A percentile compares a stretch with the other conserved stretches of the same genome.
These are phyloP conservation scores for Vanrija pseudolonga DNA, from an alignment of 1,284 basidiomycete species.

Conservation along the genomic window DNA sequence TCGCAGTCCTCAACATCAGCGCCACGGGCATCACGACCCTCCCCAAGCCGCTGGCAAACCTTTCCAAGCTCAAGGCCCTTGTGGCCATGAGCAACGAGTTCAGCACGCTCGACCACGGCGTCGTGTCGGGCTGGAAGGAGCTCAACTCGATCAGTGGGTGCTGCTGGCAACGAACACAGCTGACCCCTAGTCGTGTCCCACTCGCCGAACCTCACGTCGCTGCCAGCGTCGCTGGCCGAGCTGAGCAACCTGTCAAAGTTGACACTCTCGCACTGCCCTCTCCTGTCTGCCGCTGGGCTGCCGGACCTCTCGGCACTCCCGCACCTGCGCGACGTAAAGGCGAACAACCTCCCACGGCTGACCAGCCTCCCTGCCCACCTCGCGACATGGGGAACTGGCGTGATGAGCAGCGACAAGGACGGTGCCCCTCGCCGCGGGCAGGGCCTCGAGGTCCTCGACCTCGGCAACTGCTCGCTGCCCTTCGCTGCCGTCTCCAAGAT, in stretches of 20 bases:
- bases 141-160: constrained; percentile 44
- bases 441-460: constrained; percentile 42
- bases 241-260: constrained; percentile 41
- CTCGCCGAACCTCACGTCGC: constrained; percentile 34
- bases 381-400: constrained; percentile 38
- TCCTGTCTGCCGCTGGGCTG: constrained; percentile 25
- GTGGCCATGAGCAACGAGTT: constrained; percentile 45
- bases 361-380: constrained; percentile 33
- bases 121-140: constrained; percentile 34
- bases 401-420: constrained; percentile 17
- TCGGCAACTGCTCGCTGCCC: constrained; percentile 43
- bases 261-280: constrained; percentile 44
- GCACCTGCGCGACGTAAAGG: constrained; percentile 42
- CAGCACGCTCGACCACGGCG: constrained; percentile 26
- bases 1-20: constrained; percentile 41
- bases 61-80: constrained; percentile 41
- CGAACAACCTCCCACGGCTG: constrained; percentile 42
- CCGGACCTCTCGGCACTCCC: constrained; percentile 40
- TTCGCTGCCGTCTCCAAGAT: constrained; percentile 18
- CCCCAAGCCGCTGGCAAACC: constrained; percentile 19
- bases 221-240: constrained; percentile 23
- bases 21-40: constrained; percentile 28
- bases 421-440: constrained; percentile 20
- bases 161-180: neutral
- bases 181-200: constrained; percentile 38